Base-by-base conservation (phyloP, 2,329 filamentous ascomycete species). In the Talaromyces piceae region DNA sequence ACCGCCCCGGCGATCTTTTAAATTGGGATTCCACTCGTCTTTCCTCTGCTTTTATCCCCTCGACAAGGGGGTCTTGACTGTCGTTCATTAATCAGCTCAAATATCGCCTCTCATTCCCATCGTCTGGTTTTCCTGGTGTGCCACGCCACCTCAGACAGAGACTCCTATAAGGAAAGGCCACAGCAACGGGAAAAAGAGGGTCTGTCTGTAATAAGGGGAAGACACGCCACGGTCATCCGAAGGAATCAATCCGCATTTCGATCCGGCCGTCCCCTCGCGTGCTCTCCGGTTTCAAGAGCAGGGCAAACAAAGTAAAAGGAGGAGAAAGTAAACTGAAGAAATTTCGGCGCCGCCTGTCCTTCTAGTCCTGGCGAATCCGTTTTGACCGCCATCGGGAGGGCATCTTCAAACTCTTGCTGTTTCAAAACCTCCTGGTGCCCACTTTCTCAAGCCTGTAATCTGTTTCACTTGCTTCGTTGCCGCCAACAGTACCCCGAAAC, bases 391-490 rank as follows among this genome's bases (percentile, higher is more conserved):
- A 43, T 23, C 39, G 39, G 39, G 39, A 22, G 20, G 7, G 7
- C 13, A 30, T 30, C 39, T 23, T 22, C 33, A 25, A 16, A 43
- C 39, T 43, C 39, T 43, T 43, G 8, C n/a, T 43, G 39, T 43
- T 43, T 43, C 39, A 43, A 20, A 50, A 28, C 18, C 33, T 46
- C 33, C 43, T 45, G 43, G 41, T 49, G 45, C 28, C 51, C 51
- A 49, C 51, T 41, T 41, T 41, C 11, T 45, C 51, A 20, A 27
- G 30, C 47, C 47, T 27, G 41, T 43, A 46, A 45, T 50, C 31
- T 30, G 30, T 37, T 33, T 43, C 28, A 43, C 18, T 30, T 46
- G 27, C 41, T 9, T 41, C 25, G 28, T 41, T 46, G 49, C 49
- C 49, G 49, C 49, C 49, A 25, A 25, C 31, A 41, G 25, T n/a